phyloP scores from a whole-genome alignment of 139 green algal genomes.

The Choricystis sp. region DNA sequence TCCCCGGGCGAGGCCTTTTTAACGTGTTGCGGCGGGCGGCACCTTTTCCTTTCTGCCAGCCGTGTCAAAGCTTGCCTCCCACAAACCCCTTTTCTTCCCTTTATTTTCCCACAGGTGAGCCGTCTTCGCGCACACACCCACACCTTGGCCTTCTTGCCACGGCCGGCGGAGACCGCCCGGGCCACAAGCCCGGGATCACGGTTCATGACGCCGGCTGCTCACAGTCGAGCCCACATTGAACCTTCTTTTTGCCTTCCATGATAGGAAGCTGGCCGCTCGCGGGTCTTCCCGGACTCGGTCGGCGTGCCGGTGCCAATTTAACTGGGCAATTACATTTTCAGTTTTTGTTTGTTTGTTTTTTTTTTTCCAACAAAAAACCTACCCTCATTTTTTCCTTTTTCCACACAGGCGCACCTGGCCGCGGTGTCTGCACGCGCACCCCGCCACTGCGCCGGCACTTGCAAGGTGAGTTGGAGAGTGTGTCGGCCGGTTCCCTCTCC shows the following conservation, averaged over 20 bases:
- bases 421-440: too few relatives aligned
- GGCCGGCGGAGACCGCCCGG: constrained; percentile 10
- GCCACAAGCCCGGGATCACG: too few relatives aligned
- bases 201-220: constrained; percentile 19
- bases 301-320: constrained; percentile 11
- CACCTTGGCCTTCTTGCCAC: constrained; percentile 17
- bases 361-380: too few relatives aligned
- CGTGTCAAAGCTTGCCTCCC: constrained; percentile 4
- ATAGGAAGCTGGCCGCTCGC: constrained; percentile 16
- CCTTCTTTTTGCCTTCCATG: constrained; percentile 1
- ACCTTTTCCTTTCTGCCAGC: constrained; percentile 1
- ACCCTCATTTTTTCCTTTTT: too few relatives aligned
- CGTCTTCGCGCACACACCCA: background rate
- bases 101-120: background rate
- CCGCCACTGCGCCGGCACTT: too few relatives aligned
- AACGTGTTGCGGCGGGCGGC: constrained; percentile 14
- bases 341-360: background rate
- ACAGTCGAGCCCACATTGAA: constrained; percentile 18
- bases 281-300: background rate
- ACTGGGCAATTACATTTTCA: constrained; percentile 9
- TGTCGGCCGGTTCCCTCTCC: too few relatives aligned
- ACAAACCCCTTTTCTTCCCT: background rate
- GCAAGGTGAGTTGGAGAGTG: too few relatives aligned
- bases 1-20: too few relatives aligned
- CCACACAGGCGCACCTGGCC: too few relatives aligned